Evolutionary conservation across 805 yeast genomes (phyloP).

Genomic region (Blastobotrys muscicola): DNA sequence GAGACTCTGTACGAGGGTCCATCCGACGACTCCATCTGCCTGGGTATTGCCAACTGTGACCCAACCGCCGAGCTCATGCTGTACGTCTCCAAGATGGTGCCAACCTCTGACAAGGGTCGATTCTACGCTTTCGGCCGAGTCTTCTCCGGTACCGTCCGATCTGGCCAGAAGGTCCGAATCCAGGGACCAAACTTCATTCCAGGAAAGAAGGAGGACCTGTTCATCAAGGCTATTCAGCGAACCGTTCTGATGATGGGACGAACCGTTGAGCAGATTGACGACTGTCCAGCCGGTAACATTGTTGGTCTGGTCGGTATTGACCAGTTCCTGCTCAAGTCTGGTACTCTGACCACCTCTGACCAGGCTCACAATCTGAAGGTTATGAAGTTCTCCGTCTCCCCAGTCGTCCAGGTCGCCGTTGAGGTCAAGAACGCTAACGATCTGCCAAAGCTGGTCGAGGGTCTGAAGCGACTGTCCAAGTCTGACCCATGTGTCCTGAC

Average conservation of each 20-base stretch:
- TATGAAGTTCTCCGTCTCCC: slow-evolving; percentile 99
- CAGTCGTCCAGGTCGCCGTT: slow-evolving; percentile 99
- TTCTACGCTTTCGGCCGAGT: slow-evolving; percentile 99
- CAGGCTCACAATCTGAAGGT: slow-evolving; percentile 99
- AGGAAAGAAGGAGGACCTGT: slow-evolving; percentile 96
- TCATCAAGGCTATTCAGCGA: slow-evolving; percentile 96
- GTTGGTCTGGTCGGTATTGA: slow-evolving; percentile 99
- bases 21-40: slow-evolving; percentile 71
- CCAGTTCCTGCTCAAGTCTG: slow-evolving; percentile 98
- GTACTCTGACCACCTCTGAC: slow-evolving; percentile 96
- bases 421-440: slow-evolving; percentile 99
- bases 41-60: slow-evolving; percentile 96
- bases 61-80: slow-evolving; percentile 97
- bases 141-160: slow-evolving; percentile 97
- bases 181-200: slow-evolving; percentile 99
- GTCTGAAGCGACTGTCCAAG: slow-evolving; percentile 99
- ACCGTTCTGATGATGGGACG: slow-evolving; percentile 99
- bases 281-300: slow-evolving; percentile 99
- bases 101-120: slow-evolving; percentile 99
- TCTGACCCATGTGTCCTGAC: slow-evolving; percentile 98
- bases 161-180: slow-evolving; percentile 98
- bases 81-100: slow-evolving; percentile 99
- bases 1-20: slow-evolving; percentile 99
- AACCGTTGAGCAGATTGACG: slow-evolving; percentile 94
- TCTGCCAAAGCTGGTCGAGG: slow-evolving; percentile 98